A percentile compares a stretch with the other conserved stretches of the same genome.
Evolutionary conservation across 257 asterid genomes (phyloP).

Genomic region (Lavandula angustifolia): DNA sequence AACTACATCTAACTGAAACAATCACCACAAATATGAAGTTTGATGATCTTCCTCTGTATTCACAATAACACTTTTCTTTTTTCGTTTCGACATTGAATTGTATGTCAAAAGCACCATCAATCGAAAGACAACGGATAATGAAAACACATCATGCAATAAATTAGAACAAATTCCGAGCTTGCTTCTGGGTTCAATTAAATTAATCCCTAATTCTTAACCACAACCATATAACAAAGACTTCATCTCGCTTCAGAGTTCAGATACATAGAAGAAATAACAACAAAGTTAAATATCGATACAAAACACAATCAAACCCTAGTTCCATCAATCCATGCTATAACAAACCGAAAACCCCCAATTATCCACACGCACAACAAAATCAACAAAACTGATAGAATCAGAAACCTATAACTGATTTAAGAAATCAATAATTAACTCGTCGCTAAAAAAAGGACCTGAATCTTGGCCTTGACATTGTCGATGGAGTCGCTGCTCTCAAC

Average conservation of each 20-base stretch:
- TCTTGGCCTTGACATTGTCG: slow-evolving; percentile 78
- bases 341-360: slow-evolving; percentile 6
- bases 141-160: neutral
- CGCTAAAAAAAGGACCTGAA: slow-evolving; percentile 53
- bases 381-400: neutral
- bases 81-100: neutral
- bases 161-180: neutral
- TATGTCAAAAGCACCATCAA: neutral
- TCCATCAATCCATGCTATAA: slow-evolving; percentile 10
- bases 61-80: neutral
- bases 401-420: neutral
- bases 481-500: slow-evolving; percentile 84
- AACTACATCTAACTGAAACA: slow-evolving; percentile 15
- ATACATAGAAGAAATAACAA: neutral
- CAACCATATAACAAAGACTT: slow-evolving; percentile 3
- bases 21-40: slow-evolving; percentile 10
- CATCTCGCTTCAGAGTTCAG: neutral
- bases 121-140: neutral
- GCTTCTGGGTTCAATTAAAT: neutral
- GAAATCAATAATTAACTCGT: neutral
- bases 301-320: slow-evolving; percentile 33
- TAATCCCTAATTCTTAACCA: neutral
- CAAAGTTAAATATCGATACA: neutral
- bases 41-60: neutral
- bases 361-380: neutral